Evolutionary conservation across 805 yeast genomes (phyloP).

Genomic region (Starmera dryadoides): DNA sequence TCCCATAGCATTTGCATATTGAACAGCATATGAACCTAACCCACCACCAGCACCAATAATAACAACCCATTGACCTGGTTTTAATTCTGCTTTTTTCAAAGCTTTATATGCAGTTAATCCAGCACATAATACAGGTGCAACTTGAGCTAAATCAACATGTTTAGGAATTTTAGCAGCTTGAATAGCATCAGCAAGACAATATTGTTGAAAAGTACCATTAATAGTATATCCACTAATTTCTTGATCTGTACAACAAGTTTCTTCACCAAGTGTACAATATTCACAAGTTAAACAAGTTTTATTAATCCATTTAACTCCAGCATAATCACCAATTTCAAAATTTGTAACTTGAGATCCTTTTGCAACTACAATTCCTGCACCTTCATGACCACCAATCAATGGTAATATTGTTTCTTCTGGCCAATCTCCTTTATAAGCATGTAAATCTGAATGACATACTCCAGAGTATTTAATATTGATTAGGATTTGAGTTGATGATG

Average conservation of each 20-base stretch:
- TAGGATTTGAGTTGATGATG: slow-evolving; percentile 43
- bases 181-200: slow-evolving; percentile 72
- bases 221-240: slow-evolving; percentile 71
- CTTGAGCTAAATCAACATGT: slow-evolving; percentile 58
- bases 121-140: slow-evolving; percentile 76
- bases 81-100: slow-evolving; percentile 57
- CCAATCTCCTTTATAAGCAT: slow-evolving; percentile 59
- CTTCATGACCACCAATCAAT: slow-evolving; percentile 54
- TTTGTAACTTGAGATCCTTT: slow-evolving; percentile 42
- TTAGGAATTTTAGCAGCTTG: slow-evolving; percentile 70
- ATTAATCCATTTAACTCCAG: slow-evolving; percentile 53
- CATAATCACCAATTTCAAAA: slow-evolving; percentile 46
- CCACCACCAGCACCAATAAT: slow-evolving; percentile 70
- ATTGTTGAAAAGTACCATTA: slow-evolving; percentile 81
- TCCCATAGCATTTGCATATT: slow-evolving; percentile 66
- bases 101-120: slow-evolving; percentile 85
- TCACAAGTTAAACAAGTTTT: slow-evolving; percentile 48
- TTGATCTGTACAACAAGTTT: slow-evolving; percentile 57
- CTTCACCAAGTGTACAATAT: slow-evolving; percentile 37
- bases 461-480: slow-evolving; percentile 50
- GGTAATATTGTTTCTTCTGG: slow-evolving; percentile 44
- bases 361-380: slow-evolving; percentile 51
- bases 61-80: slow-evolving; percentile 61
- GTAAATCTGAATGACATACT: slow-evolving; percentile 55
- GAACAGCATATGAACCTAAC: slow-evolving; percentile 59